Evolutionary conservation across 768 basidiomycete species (phyloP), one percentile per base, ranked within the genome.

Genomic region (Pleurotus giganteus): DNA sequence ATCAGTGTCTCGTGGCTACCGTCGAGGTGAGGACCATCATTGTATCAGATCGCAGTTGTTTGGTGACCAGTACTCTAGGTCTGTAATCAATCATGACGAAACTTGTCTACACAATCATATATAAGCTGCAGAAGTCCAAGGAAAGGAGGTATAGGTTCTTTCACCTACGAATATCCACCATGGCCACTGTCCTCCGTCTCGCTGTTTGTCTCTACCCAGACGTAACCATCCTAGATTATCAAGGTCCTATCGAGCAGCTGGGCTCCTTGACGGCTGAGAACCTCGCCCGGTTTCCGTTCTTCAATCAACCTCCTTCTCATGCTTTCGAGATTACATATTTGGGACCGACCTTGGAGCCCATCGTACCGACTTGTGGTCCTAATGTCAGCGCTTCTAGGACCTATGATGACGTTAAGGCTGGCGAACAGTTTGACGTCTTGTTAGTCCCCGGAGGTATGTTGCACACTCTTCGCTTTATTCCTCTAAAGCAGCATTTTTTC

Each of bases 171-270:
- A n/a, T n/a, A n/a, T n/a, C n/a, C n/a, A n/a, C n/a, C n/a, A n/a
- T n/a, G n/a, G n/a, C n/a, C n/a, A 42, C 52, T 32, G 32, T 12
- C 26, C 52, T 53, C 23, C 37, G 52, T 28, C 57, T 58, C 36
- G 66, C 66, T 12, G 60, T 68, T 17, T 68, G 66, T 43, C 58
- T 68, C 23, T 66, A 57, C 51, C 59, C 60, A 5, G 55, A 45
- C 29, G 62, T 65, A 34, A 59, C 61, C 17, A 41, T 54, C 12
- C 56, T 66, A 4, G 67, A 68, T 52, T 67, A 57, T 47, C 53
- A 57, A 43, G 65, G 65, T 11, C 57, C 66, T 11, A 31, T 67
- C 13, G 63, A 68, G 44, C 46, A 65, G 21, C 49, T 68, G 27
- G 54, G 53, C 15, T 53, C 32, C 42, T 27, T 53, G n/a, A 12